A percentile compares a stretch with the other conserved stretches of the same genome.
Evolutionary conservation across 257 asterid genomes (phyloP).

Genomic region (Cynanchum wilfordii): DNA sequence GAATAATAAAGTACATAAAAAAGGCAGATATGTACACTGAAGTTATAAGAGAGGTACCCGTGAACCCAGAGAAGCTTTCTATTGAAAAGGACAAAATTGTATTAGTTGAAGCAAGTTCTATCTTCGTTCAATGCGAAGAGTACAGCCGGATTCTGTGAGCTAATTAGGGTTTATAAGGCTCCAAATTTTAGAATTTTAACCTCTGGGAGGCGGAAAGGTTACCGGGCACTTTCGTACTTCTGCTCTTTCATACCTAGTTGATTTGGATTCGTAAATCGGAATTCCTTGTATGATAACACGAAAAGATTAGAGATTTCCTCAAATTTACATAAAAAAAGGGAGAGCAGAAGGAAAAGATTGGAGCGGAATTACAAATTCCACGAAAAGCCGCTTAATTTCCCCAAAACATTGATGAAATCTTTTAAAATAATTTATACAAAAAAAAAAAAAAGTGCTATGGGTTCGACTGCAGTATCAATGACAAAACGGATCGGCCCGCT

Average conservation of each 20-base stretch:
- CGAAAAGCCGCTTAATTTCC: background rate
- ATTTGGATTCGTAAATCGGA: background rate
- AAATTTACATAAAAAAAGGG: background rate
- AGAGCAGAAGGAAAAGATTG: background rate
- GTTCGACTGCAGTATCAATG: no score
- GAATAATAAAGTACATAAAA: background rate
- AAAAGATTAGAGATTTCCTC: background rate
- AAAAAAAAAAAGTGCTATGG: no score
- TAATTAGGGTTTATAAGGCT: conserved; percentile 1
- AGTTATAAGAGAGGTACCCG: background rate
- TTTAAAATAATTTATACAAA: no score
- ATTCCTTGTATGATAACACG: background rate
- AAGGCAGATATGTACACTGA: background rate
- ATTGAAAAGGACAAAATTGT: background rate
- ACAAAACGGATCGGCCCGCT: no score
- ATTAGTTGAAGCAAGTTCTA: background rate
- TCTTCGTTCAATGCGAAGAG: background rate
- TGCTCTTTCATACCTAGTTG: background rate
- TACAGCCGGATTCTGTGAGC: background rate
- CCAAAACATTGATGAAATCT: no score
- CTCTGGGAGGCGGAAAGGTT: background rate
- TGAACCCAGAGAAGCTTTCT: background rate
- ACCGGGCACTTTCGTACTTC: background rate
- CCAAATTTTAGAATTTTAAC: background rate
- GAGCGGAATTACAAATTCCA: no score